Base-by-base conservation (phyloP, 441 rosid species). In the Erodium moschatum region DNA sequence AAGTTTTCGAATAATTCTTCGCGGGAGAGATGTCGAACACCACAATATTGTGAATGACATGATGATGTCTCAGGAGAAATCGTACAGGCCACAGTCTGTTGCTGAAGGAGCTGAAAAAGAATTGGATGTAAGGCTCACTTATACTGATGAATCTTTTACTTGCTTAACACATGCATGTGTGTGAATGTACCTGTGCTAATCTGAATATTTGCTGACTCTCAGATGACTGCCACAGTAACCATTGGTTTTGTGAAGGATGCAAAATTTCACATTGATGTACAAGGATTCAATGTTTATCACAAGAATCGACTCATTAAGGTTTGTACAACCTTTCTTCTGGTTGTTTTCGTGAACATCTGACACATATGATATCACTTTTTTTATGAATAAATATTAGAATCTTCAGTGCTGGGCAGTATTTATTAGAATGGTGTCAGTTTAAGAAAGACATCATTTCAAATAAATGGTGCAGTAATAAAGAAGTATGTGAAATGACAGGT, bases 181-280 rank as follows among this genome's bases (percentile, higher is more conserved):
- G 44, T 38, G 7, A 38, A 27, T 70, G 33, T 56, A 56, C 1
- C 16, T 68, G 48, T n/a, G 74, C 65, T 72, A 62, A 65, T 73
- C 31, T 15, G 9, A 48, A 21, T 61, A 15, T 74, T 81, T 71
- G 69, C 70, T 72, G 33, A 61, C 54, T 72, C 54, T 70, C 85
- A 91, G 96, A 73, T 94, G 84, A 65, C 87, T 70, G 96, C 95
- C 68, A 73, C 75, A 19, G 97, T 94, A 75, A 88, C 91, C 42
- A 75, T 94, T 81, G 98, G 98, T 68, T 94, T 91, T 78, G 98
- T 94, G 76, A 94, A 91, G 86, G 98, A 94, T 75, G 97, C 98
- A 58, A 89, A 83, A 73, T 70, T 73, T 77, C 98, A 94, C 72
- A 75, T 94, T 61, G 97, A 91, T 81, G 88, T 91, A 77, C 98